Evolutionary conservation across 179 eudicot species (phyloP), one percentile per base, ranked within the genome.

Genomic region (Beta macrorhiza): DNA sequence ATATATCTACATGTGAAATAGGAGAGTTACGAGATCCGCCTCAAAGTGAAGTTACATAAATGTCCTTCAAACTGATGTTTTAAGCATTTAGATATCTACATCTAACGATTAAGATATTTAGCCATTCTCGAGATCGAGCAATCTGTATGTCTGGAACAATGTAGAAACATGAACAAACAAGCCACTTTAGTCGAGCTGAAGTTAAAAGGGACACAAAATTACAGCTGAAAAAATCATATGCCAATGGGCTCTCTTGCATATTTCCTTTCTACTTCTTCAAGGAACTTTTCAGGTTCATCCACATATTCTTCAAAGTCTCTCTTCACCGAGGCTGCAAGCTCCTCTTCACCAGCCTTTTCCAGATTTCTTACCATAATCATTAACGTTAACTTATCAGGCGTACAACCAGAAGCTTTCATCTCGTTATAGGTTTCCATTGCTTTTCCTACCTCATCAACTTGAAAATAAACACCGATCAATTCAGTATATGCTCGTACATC

Each of bases 401-500:
- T 76, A 74, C 88, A 87, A 76, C 93, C 97, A 5, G 92, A 91
- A 69, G 87, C 82, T 80, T 90, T 91, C 94, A 92, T 88, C 79
- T 53, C 70, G 19, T 82, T 88, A 75, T 92, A 92, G 17, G 86
- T 89, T 78, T 89, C 91, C 89, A 92, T 88, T 8, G 93, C 97
- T 72, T 91, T 91, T 32, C 87, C 83, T 63, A 84, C 81, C 92
- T 85, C 84, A 61, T 84, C 84, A 53, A 83, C 90, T 67, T 83
- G 88, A 52, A 92, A 82, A 84, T 92, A 91, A 62, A 90, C 94
- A 69, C 97, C 97, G 25, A 92, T 90, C 80, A 92, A 75, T 85
- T 92, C 94, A 2, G 92, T 87, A 80, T 84, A 91, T n/a, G 90
- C 91, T 72, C 97, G 85, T 25, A 91, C 82, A 75, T 91, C 91